Evolutionary conservation across 768 basidiomycete species (phyloP).

Genomic region (Lactarius sp.): DNA sequence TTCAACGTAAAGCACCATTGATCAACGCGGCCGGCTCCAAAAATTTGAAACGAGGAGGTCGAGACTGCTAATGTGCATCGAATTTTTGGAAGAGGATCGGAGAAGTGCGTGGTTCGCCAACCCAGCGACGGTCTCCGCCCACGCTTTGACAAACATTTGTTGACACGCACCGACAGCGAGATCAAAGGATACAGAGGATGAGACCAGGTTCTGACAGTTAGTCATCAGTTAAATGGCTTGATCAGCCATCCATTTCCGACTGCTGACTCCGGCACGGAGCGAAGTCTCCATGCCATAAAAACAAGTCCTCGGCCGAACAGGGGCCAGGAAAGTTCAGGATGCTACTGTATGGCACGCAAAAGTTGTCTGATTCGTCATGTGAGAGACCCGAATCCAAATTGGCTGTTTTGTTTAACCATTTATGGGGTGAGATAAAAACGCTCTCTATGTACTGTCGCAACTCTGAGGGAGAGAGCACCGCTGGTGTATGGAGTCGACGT

Average conservation of each 20-base stretch:
- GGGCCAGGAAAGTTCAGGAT: conserved; percentile 1
- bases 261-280: conserved; percentile 9
- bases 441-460: no score
- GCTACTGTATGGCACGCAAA: not conserved
- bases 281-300: conserved; percentile 3
- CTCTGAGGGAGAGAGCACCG: no score
- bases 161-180: not conserved
- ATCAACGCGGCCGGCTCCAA: conserved; percentile 9
- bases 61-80: conserved; percentile 1
- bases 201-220: not conserved
- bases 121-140: conserved; percentile 8
- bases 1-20: not conserved
- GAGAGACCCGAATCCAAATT: not conserved
- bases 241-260: conserved; percentile 10
- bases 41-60: conserved; percentile 11
- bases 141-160: conserved; percentile 1
- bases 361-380: not conserved
- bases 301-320: conserved; percentile 15
- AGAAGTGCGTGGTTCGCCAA: not conserved
- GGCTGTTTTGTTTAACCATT: not conserved
- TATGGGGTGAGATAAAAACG: not conserved
- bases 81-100: not conserved
- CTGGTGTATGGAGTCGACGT: not conserved
- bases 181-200: not conserved
- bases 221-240: conserved; percentile 1